Percentiles rank a stretch among this genome's conserved stretches.
phyloP scores from a whole-genome alignment of 805 yeast species.

The Wickerhamomyces bisporus region DNA sequence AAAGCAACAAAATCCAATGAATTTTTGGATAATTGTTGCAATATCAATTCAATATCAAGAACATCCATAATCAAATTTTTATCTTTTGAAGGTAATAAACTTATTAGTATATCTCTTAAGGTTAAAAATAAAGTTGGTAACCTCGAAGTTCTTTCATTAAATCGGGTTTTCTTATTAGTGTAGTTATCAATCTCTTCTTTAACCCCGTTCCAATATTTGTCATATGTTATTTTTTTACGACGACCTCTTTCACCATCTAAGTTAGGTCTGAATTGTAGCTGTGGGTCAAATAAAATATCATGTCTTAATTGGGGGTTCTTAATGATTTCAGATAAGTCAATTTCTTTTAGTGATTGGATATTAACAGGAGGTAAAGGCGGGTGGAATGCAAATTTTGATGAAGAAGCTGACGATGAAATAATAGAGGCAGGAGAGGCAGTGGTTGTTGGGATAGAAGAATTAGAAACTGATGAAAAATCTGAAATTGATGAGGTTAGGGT shows the following conservation, averaged over 20 bases:
- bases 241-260: slow-evolving; percentile 87
- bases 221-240: slow-evolving; percentile 68
- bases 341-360: slow-evolving; percentile 73
- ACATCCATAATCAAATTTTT: slow-evolving; percentile 60
- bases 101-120: slow-evolving; percentile 67
- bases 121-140: slow-evolving; percentile 72
- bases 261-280: slow-evolving; percentile 85
- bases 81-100: slow-evolving; percentile 75
- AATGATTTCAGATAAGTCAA: slow-evolving; percentile 81
- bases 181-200: slow-evolving; percentile 57
- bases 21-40: slow-evolving; percentile 68
- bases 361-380: slow-evolving; percentile 78
- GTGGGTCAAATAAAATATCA: slow-evolving; percentile 89
- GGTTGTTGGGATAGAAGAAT: slow-evolving; percentile 7
- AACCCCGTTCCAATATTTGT: slow-evolving; percentile 79
- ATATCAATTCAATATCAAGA: slow-evolving; percentile 67
- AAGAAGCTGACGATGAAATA: not conserved
- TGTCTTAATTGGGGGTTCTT: slow-evolving; percentile 91
- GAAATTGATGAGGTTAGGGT: too few species aligned
- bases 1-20: slow-evolving; percentile 69
- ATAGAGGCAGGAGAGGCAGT: not conserved
- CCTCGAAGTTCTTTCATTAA: slow-evolving; percentile 16
- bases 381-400: slow-evolving; percentile 14
- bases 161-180: slow-evolving; percentile 23
- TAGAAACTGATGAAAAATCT: slow-evolving; percentile 4